These are phyloP conservation scores for Talaromyces nanjingensis DNA, from an alignment of 495 filamentous ascomycete species.

Conservation along the genomic window DNA sequence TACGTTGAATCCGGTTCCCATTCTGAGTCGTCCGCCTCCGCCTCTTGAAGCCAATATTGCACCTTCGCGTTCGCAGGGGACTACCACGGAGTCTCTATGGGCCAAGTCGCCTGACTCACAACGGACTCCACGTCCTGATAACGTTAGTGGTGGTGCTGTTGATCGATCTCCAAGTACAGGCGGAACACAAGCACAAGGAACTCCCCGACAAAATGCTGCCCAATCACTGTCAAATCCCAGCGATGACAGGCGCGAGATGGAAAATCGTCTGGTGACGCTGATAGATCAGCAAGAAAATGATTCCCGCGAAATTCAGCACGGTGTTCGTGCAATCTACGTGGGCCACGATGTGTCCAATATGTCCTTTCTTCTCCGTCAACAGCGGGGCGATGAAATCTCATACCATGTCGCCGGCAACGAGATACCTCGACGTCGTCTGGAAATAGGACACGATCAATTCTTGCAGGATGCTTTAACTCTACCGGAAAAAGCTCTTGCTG, in stretches of 20 bases:
- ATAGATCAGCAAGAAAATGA: conserved; percentile 40
- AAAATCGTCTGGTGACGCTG: conserved; percentile 38
- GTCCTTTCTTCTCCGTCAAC: conserved; percentile 45
- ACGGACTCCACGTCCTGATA: background rate
- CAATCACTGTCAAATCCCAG: conserved; percentile 19
- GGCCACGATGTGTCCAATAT: conserved; percentile 46
- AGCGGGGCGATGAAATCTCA: conserved; percentile 39
- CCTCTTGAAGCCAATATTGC: conserved; percentile 7
- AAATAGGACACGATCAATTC: conserved; percentile 40
- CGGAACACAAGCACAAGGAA: background rate
- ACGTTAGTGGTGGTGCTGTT: background rate
- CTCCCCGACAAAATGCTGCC: background rate
- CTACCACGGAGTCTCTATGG: background rate
- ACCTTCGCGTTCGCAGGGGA: conserved; percentile 11
- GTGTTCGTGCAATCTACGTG: conserved; percentile 42
- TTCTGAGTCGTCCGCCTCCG: conserved; percentile 36
- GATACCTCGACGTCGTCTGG: conserved; percentile 36
- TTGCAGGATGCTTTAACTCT: conserved; percentile 42
- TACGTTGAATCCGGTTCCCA: conserved; percentile 42
- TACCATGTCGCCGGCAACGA: conserved; percentile 44
- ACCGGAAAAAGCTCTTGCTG: conserved; percentile 35
- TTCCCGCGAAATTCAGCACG: conserved; percentile 35
- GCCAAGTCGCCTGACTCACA: background rate
- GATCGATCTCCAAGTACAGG: background rate
- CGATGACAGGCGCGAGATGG: conserved; percentile 32